These are phyloP conservation scores for Chaetothyriales sp. DNA, from an alignment of 2,329 filamentous ascomycete genomes.

Conservation along the genomic window DNA sequence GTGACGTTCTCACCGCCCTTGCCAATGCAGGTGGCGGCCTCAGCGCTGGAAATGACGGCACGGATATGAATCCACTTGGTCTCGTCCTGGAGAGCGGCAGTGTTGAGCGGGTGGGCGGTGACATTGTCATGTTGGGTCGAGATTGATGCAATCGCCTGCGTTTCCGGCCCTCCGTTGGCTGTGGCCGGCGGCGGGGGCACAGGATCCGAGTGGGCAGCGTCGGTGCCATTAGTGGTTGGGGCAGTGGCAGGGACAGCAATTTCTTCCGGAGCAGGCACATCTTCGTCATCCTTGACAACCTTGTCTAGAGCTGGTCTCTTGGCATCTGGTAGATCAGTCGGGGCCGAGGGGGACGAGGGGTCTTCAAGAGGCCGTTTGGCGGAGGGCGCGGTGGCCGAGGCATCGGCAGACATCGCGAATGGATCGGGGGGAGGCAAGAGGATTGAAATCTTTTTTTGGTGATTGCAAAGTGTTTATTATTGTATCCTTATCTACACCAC, in stretches of 20 bases:
- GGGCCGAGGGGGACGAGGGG: constrained; percentile 81
- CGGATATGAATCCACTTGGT: constrained; percentile 93
- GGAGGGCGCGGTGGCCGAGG: constrained; percentile 31
- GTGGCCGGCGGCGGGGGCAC: constrained; percentile 23
- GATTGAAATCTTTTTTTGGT: constrained; percentile 27
- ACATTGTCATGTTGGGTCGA: constrained; percentile 39
- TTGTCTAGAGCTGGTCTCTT: constrained; percentile 96
- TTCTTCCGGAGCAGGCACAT: constrained; percentile 15
- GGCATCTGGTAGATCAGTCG: constrained; percentile 85
- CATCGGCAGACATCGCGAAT: constrained; percentile 56
- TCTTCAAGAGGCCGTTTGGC: constrained; percentile 91
- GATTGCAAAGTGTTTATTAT: constrained; percentile 34
- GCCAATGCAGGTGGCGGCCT: constrained; percentile 94
- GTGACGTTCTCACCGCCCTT: constrained; percentile 98
- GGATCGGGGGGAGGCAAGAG: constrained; percentile 21
- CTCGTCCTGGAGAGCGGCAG: constrained; percentile 54
- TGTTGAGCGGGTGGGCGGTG: constrained; percentile 25
- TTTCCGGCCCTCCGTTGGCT: constrained; percentile 24
- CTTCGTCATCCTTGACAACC: constrained; percentile 51
- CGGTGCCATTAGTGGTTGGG: constrained; percentile 28
- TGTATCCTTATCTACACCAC: constrained; percentile 70
- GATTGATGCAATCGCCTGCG: constrained; percentile 45
- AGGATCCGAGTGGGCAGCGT: constrained; percentile 52
- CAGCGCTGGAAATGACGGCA: constrained; percentile 90
- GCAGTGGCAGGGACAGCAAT: constrained; percentile 25